Conservation (phyloP, 208 protist genomes). For the Trypanosoma mega region DNA sequence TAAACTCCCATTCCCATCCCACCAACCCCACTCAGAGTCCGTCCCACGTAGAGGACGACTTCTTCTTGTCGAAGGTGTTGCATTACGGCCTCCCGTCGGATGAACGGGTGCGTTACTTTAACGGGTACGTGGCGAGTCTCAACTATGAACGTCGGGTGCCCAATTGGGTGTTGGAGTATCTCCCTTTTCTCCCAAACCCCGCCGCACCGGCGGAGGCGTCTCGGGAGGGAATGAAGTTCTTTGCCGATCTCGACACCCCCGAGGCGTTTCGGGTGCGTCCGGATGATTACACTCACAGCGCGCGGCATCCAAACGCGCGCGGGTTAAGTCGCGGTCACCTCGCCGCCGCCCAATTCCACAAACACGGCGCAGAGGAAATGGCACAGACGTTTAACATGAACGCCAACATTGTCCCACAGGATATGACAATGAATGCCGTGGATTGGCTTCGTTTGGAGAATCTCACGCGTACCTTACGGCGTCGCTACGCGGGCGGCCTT, state of each 20-base stretch:
- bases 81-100: conserved; percentile 49
- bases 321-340: conserved; percentile 83
- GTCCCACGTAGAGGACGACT: neutral
- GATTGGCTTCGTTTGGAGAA: conserved; percentile 83
- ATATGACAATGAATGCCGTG: conserved; percentile 80
- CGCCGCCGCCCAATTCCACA: conserved; percentile 81
- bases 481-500: conserved; percentile 30
- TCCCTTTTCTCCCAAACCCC: conserved; percentile 28
- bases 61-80: conserved; percentile 2
- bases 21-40: no score
- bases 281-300: conserved; percentile 40
- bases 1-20: no score
- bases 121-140: conserved; percentile 70
- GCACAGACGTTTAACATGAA: conserved; percentile 85
- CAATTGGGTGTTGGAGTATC: conserved; percentile 79
- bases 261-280: conserved; percentile 59
- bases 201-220: conserved; percentile 7
- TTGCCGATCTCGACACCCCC: conserved; percentile 60
- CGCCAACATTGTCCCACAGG: conserved; percentile 86
- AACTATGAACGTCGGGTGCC: conserved; percentile 80
- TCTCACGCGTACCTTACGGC: conserved; percentile 48
- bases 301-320: conserved; percentile 5
- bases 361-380: conserved; percentile 58
- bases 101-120: conserved; percentile 63
- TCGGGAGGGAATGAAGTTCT: conserved; percentile 58